A percentile compares a stretch with the other conserved stretches of the same genome.
These are phyloP conservation scores for Tolypocladium endophyticum DNA, from an alignment of 2,329 filamentous ascomycete species.

Conservation along the genomic window DNA sequence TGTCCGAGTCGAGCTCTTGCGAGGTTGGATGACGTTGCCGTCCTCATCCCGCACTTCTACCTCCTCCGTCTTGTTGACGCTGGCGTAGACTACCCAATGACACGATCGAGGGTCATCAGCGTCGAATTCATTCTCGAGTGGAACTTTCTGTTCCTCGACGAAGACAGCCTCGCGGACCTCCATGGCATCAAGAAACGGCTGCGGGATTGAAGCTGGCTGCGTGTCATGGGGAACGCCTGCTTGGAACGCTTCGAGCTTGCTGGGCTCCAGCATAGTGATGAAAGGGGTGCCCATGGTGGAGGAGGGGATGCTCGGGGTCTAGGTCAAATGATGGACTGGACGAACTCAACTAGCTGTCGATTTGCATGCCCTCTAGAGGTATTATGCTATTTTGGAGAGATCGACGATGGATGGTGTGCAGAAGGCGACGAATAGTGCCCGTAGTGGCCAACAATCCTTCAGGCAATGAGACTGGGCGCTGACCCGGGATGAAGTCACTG, in stretches of 20 bases:
- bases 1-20: slow-evolving; percentile 31
- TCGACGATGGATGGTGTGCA: neutral
- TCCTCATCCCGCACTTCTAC: slow-evolving; percentile 31
- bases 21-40: slow-evolving; percentile 29
- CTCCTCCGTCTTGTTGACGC: slow-evolving; percentile 37
- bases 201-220: slow-evolving; percentile 37
- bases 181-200: slow-evolving; percentile 54
- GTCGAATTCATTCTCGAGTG: slow-evolving; percentile 65
- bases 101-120: slow-evolving; percentile 67
- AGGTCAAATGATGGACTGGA: neutral
- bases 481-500: neutral
- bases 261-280: slow-evolving; percentile 36
- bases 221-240: slow-evolving; percentile 23
- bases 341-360: neutral
- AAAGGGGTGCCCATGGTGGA: slow-evolving; percentile 39
- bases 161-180: slow-evolving; percentile 50
- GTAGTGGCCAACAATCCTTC: neutral
- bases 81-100: slow-evolving; percentile 82
- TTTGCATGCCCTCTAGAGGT: neutral
- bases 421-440: neutral
- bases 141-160: slow-evolving; percentile 46
- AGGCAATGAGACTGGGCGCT: neutral
- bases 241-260: slow-evolving; percentile 37
- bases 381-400: neutral
- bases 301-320: neutral